Conservation (phyloP, 306 rosid species). For the Biancaea sappan region DNA sequence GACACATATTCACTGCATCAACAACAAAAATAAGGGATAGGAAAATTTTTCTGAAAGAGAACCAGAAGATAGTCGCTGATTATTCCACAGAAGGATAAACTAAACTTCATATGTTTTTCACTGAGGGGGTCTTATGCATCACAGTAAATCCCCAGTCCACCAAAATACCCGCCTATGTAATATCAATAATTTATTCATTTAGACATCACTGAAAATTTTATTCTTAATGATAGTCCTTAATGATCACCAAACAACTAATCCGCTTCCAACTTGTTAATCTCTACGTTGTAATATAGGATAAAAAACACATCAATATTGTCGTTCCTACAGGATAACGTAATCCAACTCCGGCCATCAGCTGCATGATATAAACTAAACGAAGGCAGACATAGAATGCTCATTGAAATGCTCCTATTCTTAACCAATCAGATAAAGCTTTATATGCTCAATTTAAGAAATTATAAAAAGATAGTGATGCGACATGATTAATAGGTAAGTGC, state of each 20-base stretch:
- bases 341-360: conserved; percentile 20
- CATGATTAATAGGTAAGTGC: conserved; percentile 36
- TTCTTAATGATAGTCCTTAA: conserved; percentile 22
- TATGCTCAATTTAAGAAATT: background rate
- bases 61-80: conserved; percentile 28
- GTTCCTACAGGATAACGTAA: background rate
- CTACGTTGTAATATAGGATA: background rate
- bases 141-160: conserved; percentile 9
- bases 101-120: too few relatives aligned
- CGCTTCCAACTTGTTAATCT: conserved; percentile 21
- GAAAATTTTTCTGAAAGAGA: conserved; percentile 13
- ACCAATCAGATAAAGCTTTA: background rate
- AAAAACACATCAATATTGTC: conserved; percentile 23
- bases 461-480: background rate
- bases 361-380: conserved; percentile 21
- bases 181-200: conserved; percentile 15
- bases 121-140: too few relatives aligned
- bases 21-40: conserved; percentile 32
- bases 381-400: conserved; percentile 5
- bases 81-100: too few relatives aligned
- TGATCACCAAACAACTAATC: background rate
- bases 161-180: background rate
- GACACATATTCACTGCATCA: conserved; percentile 86
- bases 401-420: background rate
- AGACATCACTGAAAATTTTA: conserved; percentile 24